Evolutionary conservation across 495 filamentous ascomycete genomes (phyloP).

Genomic region (Aspergillus incahuasiensis): DNA sequence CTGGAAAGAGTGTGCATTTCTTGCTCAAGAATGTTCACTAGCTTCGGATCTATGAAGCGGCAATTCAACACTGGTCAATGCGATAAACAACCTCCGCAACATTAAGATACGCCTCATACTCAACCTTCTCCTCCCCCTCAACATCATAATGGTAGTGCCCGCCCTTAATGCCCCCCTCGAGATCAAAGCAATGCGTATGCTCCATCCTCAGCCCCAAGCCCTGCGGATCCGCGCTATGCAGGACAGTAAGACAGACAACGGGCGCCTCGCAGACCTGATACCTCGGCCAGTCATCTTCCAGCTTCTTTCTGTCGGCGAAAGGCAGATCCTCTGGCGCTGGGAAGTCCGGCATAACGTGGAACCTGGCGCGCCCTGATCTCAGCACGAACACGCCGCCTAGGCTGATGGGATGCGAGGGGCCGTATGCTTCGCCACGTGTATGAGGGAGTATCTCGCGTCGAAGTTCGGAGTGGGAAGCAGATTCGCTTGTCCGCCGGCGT

Average conservation of each 20-base stretch:
- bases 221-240: constrained; percentile 35
- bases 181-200: constrained; percentile 42
- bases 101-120: constrained; percentile 41
- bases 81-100: constrained; percentile 30
- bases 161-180: constrained; percentile 20
- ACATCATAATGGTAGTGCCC: constrained; percentile 42
- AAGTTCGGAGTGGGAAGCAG: constrained; percentile 20
- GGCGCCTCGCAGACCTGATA: constrained; percentile 33
- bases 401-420: constrained; percentile 25
- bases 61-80: constrained; percentile 34
- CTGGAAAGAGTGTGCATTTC: not conserved
- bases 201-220: constrained; percentile 35
- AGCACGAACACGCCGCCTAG: constrained; percentile 37
- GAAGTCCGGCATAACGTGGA: constrained; percentile 46
- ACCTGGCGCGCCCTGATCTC: constrained; percentile 27
- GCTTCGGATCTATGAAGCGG: too few species aligned
- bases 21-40: not conserved
- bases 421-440: constrained; percentile 21
- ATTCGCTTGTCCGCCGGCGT: constrained; percentile 26
- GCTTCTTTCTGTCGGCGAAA: constrained; percentile 20
- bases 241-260: constrained; percentile 33
- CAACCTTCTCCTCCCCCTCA: constrained; percentile 24
- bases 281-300: constrained; percentile 30
- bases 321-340: constrained; percentile 18
- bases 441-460: too few species aligned